phyloP scores from a whole-genome alignment of 805 yeast species.

The Cyberlindnera lachancei region DNA sequence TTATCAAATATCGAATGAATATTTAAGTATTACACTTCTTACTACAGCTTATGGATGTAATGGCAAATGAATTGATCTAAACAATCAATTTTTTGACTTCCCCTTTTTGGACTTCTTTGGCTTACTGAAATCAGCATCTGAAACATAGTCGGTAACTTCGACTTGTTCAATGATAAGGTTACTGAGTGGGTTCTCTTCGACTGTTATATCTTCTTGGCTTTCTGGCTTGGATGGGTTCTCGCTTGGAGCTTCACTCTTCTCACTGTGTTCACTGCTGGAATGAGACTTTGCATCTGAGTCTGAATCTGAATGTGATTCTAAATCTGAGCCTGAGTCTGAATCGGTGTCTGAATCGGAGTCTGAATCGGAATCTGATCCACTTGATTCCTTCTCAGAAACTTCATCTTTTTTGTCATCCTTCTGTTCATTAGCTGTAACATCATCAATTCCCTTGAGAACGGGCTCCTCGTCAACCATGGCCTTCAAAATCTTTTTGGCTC shows the following conservation, averaged over 20 bases:
- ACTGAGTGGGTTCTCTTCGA: neutral
- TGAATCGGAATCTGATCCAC: neutral
- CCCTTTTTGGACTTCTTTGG: constrained; percentile 10
- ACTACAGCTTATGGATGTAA: too few species aligned
- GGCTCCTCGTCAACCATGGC: constrained; percentile 16
- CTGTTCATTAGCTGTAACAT: constrained; percentile 6
- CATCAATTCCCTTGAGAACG: constrained; percentile 16
- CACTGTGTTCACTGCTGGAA: neutral
- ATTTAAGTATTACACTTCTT: too few species aligned
- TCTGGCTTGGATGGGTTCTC: constrained; percentile 6
- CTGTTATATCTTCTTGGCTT: constrained; percentile 1
- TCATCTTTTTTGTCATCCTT: constrained; percentile 1
- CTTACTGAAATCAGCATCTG: constrained; percentile 8
- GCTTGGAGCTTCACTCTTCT: constrained; percentile 1
- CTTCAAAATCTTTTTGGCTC: constrained; percentile 19
- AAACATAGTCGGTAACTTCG: constrained; percentile 31
- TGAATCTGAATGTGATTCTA: neutral
- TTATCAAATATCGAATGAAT: too few species aligned
- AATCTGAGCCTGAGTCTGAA: neutral
- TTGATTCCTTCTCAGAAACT: neutral
- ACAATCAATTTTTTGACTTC: too few species aligned
- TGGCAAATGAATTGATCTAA: too few species aligned
- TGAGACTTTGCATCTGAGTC: neutral
- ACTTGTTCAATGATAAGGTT: constrained; percentile 36
- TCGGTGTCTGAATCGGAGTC: constrained; percentile 1